phyloP scores from a whole-genome alignment of 2,329 filamentous ascomycete genomes.

The Colletotrichum lupini region DNA sequence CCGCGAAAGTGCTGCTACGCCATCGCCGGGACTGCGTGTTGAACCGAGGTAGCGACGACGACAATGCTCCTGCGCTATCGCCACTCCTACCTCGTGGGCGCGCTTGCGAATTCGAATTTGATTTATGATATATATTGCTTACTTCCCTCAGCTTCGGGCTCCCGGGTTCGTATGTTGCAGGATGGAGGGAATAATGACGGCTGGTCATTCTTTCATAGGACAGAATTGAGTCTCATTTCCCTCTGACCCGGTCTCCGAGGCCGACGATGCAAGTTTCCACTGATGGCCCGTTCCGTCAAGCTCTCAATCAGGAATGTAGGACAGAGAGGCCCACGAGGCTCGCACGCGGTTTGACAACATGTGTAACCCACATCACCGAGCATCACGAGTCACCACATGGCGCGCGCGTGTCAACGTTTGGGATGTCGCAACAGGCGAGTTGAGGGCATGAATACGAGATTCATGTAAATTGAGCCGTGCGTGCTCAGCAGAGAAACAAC shows the following conservation, averaged over 20 bases:
- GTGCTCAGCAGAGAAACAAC: neutral
- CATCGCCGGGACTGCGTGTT: slow-evolving; percentile 66
- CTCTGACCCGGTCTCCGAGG: neutral
- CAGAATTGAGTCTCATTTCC: slow-evolving; percentile 18
- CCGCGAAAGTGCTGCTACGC: slow-evolving; percentile 67
- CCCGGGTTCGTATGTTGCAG: neutral
- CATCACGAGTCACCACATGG: slow-evolving; percentile 12
- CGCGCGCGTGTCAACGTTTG: slow-evolving; percentile 5
- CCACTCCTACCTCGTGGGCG: slow-evolving; percentile 59
- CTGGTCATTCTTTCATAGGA: slow-evolving; percentile 20
- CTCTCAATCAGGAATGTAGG: neutral
- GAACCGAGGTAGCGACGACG: slow-evolving; percentile 57
- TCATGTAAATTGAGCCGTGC: slow-evolving; percentile 17
- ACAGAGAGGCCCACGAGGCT: slow-evolving; percentile 16
- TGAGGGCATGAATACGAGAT: slow-evolving; percentile 11
- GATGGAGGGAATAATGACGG: neutral
- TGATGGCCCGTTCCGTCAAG: neutral
- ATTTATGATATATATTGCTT: slow-evolving; percentile 12
- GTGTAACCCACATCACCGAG: slow-evolving; percentile 1
- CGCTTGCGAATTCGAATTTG: slow-evolving; percentile 42
- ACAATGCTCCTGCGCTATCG: slow-evolving; percentile 68
- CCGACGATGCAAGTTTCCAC: neutral
- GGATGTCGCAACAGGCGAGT: slow-evolving; percentile 15
- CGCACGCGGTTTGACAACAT: neutral
- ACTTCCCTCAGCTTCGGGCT: neutral